These are phyloP conservation scores for Boletellus ananiceps DNA, from an alignment of 768 basidiomycete genomes.

Conservation along the genomic window DNA sequence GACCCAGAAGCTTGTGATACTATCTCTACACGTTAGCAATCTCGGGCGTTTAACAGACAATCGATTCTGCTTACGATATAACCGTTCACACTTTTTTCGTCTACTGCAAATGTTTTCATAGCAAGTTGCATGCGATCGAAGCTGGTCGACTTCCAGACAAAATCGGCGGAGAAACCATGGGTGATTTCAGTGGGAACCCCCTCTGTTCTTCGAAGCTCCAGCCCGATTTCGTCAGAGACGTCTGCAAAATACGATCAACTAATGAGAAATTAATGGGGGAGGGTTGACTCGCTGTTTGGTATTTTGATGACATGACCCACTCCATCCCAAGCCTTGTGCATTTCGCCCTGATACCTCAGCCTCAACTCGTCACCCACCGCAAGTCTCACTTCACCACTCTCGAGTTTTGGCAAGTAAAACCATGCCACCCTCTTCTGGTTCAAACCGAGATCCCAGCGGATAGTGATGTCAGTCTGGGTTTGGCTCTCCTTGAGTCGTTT, in stretches of 20 bases:
- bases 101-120: slow-evolving; percentile 99
- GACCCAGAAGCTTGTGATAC: slow-evolving; percentile 98
- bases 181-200: slow-evolving; percentile 93
- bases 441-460: slow-evolving; percentile 95
- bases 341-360: slow-evolving; percentile 81
- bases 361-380: slow-evolving; percentile 96
- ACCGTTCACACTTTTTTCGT: slow-evolving; percentile 98
- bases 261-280: not conserved
- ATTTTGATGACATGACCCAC: slow-evolving; percentile 99
- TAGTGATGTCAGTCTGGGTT: slow-evolving; percentile 93
- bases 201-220: slow-evolving; percentile 87
- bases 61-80: slow-evolving; percentile 73
- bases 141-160: slow-evolving; percentile 99
- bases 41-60: not conserved
- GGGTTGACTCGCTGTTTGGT: slow-evolving; percentile 77
- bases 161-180: slow-evolving; percentile 95
- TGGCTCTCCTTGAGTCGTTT: slow-evolving; percentile 97
- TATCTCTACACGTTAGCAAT: slow-evolving; percentile 28
- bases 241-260: slow-evolving; percentile 45
- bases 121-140: slow-evolving; percentile 99
- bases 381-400: slow-evolving; percentile 94
- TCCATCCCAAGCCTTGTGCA: slow-evolving; percentile 95
- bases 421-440: slow-evolving; percentile 99
- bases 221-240: slow-evolving; percentile 95
- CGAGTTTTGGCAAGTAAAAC: slow-evolving; percentile 94